Conservation (phyloP, 371 early-diverging fungal species). For the Amoeboaphelidium protococcarum region DNA sequence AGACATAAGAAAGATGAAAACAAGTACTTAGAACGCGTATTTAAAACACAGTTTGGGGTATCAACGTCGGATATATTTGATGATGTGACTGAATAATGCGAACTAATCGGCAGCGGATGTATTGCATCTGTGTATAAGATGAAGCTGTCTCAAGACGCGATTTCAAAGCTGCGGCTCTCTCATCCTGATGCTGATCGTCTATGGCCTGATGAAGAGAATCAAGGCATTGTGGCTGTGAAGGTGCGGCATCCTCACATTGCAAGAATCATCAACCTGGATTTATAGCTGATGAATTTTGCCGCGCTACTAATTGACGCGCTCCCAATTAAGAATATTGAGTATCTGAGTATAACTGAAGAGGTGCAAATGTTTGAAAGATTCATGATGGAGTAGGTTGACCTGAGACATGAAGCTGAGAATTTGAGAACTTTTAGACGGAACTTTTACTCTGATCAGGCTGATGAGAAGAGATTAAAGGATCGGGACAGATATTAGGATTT, state of each 20-base stretch:
- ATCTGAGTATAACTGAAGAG: conserved; percentile 65
- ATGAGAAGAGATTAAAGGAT: too few species aligned
- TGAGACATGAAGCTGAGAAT: conserved; percentile 53
- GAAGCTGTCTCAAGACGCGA: background rate
- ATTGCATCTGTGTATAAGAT: conserved; percentile 65
- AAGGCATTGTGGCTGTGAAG: conserved; percentile 68
- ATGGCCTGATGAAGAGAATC: conserved; percentile 2
- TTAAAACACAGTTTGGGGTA: too few species aligned
- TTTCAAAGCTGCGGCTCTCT: conserved; percentile 17
- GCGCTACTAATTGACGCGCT: conserved; percentile 26
- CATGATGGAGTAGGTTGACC: conserved; percentile 72
- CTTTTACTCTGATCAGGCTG: conserved; percentile 26
- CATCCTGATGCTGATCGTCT: conserved; percentile 7
- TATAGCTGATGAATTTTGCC: conserved; percentile 41
- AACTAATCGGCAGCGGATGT: conserved; percentile 74
- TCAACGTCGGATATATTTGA: too few species aligned
- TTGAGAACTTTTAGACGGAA: conserved; percentile 33
- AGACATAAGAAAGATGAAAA: too few species aligned
- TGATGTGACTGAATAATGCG: too few species aligned
- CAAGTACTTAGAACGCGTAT: too few species aligned
- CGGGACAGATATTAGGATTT: too few species aligned
- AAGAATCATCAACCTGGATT: conserved; percentile 36
- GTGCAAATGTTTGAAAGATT: conserved; percentile 59
- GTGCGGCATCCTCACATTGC: conserved; percentile 65
- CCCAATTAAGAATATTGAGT: conserved; percentile 39